phyloP scores from a whole-genome alignment of 495 filamentous ascomycete species.

The Cercophora sp. region DNA sequence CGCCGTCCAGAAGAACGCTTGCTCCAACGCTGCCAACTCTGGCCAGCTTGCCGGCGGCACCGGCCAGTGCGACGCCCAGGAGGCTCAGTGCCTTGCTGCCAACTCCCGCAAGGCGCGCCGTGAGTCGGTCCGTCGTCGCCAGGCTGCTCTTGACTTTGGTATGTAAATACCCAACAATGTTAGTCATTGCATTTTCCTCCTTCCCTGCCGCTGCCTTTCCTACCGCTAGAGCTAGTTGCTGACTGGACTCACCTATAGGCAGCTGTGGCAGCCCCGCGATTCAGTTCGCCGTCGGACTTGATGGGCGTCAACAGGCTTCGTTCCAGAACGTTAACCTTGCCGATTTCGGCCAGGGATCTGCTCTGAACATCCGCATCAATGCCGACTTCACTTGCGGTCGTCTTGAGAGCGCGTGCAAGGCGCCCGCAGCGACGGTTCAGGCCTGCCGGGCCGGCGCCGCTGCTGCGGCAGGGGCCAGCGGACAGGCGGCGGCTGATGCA shows the following conservation, averaged over 20 bases:
- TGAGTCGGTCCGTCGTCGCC: slow-evolving; percentile 24
- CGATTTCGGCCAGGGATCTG: slow-evolving; percentile 58
- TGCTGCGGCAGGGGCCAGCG: slow-evolving; percentile 31
- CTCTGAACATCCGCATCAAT: slow-evolving; percentile 52
- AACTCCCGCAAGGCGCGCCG: slow-evolving; percentile 14
- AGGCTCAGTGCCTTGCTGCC: slow-evolving; percentile 41
- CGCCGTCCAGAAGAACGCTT: slow-evolving; percentile 54
- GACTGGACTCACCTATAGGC: too few species aligned
- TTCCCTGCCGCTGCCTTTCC: too few species aligned
- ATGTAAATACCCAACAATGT: too few species aligned
- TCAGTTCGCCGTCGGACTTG: slow-evolving; percentile 49
- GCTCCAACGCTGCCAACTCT: slow-evolving; percentile 53
- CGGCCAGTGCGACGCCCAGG: slow-evolving; percentile 47
- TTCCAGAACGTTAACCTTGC: slow-evolving; percentile 47
- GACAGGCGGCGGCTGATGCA: slow-evolving; percentile 56
- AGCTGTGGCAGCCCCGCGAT: slow-evolving; percentile 53
- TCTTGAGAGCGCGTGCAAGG: slow-evolving; percentile 50
- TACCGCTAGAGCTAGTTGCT: too few species aligned
- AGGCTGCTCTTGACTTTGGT: slow-evolving; percentile 38
- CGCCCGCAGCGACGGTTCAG: slow-evolving; percentile 40
- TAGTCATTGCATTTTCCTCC: too few species aligned
- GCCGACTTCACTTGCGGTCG: slow-evolving; percentile 54
- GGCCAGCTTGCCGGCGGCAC: slow-evolving; percentile 38
- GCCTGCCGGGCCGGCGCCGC: slow-evolving; percentile 44
- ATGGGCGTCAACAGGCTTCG: slow-evolving; percentile 48